These are phyloP conservation scores for Rubia peregrina DNA, from an alignment of 305 asterid species.

Conservation along the genomic window DNA sequence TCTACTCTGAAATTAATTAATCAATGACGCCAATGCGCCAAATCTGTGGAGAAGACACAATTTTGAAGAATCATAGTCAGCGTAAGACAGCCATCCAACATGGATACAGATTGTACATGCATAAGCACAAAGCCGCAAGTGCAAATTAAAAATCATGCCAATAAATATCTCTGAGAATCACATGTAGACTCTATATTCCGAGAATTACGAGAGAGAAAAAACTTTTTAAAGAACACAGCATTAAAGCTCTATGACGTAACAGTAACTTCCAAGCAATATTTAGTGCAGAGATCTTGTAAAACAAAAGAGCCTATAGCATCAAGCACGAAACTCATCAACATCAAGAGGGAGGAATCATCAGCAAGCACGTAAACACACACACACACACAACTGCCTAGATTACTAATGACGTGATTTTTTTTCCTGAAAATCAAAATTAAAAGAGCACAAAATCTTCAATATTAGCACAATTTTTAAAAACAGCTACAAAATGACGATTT, in stretches of 20 bases:
- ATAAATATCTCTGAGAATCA: not conserved
- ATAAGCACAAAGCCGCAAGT: not conserved
- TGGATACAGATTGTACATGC: not conserved
- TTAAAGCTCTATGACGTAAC: not conserved
- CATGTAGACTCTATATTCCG: not conserved
- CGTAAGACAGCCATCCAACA: not conserved
- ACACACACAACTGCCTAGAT: not conserved
- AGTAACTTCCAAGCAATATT: not conserved
- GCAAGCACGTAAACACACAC: not conserved
- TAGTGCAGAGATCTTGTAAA: not conserved
- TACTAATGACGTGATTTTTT: not conserved
- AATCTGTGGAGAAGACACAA: not conserved
- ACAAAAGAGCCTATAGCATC: not conserved
- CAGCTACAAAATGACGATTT: not conserved
- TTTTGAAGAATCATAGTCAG: not conserved
- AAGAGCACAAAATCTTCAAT: not conserved
- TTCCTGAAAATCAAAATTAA: not conserved
- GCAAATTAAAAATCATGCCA: not conserved
- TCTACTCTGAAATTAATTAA: slow-evolving; percentile 17
- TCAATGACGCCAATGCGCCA: slow-evolving; percentile 7
- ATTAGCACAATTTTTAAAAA: not conserved
- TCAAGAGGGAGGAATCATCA: not conserved
- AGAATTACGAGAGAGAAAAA: not conserved
- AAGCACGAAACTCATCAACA: not conserved
- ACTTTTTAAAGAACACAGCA: not conserved